phyloP scores from a whole-genome alignment of 495 filamentous ascomycete species.

The Aspergillus ellipticus region DNA sequence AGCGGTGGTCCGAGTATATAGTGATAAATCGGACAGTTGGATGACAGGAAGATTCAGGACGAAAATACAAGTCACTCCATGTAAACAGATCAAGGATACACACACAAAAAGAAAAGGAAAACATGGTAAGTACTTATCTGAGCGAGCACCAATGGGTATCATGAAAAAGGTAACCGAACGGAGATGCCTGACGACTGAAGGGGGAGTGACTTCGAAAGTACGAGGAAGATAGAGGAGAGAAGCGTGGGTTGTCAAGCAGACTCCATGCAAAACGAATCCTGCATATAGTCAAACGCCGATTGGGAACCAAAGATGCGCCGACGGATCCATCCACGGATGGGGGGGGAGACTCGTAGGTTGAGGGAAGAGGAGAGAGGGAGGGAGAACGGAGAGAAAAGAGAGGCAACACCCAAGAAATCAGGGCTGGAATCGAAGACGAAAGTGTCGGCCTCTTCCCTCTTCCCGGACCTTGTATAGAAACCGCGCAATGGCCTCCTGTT shows the following conservation, averaged over 20 bases:
- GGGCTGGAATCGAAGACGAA: conserved; percentile 44
- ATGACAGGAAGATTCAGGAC: not conserved
- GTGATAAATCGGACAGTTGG: not conserved
- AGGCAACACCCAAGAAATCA: conserved; percentile 11
- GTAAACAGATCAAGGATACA: not conserved
- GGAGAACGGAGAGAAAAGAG: conserved; percentile 2
- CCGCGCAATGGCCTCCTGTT: conserved; percentile 84
- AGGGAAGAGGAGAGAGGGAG: conserved; percentile 2
- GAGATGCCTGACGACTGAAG: not conserved
- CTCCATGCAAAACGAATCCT: not conserved
- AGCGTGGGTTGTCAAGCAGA: not conserved
- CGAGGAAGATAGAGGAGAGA: not conserved
- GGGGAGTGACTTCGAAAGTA: not conserved
- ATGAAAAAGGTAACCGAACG: conserved; percentile 11
- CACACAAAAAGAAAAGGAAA: conserved; percentile 3
- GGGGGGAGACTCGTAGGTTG: not conserved
- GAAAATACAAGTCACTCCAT: not conserved
- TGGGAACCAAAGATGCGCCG: not conserved
- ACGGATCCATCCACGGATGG: not conserved
- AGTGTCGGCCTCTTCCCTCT: conserved; percentile 41
- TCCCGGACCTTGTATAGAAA: conserved; percentile 78
- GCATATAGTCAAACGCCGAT: not conserved
- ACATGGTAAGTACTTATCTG: not conserved
- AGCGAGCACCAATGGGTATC: conserved; percentile 22
- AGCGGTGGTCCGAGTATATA: too few relatives aligned